phyloP scores from a whole-genome alignment of 169 alveolate genomes.

The Babesia caballi region DNA sequence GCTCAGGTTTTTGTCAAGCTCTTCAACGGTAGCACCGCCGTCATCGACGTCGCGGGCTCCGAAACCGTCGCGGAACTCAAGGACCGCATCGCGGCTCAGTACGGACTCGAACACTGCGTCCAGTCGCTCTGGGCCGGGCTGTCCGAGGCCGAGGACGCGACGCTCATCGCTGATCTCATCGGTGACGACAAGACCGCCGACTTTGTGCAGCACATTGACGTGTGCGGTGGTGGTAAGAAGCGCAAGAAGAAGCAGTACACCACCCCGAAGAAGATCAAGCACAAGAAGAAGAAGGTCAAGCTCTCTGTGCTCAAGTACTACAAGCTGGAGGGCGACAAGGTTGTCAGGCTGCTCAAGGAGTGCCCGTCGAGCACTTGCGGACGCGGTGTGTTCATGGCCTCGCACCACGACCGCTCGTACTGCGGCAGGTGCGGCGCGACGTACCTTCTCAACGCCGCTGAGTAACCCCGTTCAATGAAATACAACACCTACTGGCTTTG shows the following conservation, averaged over 20 bases:
- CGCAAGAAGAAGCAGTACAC: constrained; percentile 91
- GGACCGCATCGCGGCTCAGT: constrained; percentile 6
- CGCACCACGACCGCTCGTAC: constrained; percentile 96
- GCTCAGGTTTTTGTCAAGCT: constrained; percentile 57
- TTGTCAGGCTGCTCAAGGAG: constrained; percentile 91
- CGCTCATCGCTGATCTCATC: constrained; percentile 30
- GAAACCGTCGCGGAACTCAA: constrained; percentile 49
- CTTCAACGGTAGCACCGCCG: constrained; percentile 63
- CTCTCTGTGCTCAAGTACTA: constrained; percentile 93
- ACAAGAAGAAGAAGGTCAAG: constrained; percentile 97
- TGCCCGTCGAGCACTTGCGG: constrained; percentile 93
- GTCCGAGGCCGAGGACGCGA: constrained; percentile 49
- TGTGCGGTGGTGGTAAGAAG: constrained; percentile 90
- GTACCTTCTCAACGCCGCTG: constrained; percentile 71
- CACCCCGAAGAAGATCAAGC: constrained; percentile 92
- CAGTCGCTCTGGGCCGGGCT: constrained; percentile 59
- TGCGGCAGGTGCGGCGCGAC: constrained; percentile 97
- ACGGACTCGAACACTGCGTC: not conserved
- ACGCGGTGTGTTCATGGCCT: constrained; percentile 98
- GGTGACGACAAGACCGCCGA: constrained; percentile 5
- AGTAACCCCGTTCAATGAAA: not conserved
- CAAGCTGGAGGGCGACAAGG: constrained; percentile 95
- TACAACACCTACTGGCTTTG: not conserved
- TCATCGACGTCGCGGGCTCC: constrained; percentile 10
- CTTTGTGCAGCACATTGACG: constrained; percentile 51